These are phyloP conservation scores for Angomonas deanei DNA, from an alignment of 208 protist genomes.

Conservation along the genomic window DNA sequence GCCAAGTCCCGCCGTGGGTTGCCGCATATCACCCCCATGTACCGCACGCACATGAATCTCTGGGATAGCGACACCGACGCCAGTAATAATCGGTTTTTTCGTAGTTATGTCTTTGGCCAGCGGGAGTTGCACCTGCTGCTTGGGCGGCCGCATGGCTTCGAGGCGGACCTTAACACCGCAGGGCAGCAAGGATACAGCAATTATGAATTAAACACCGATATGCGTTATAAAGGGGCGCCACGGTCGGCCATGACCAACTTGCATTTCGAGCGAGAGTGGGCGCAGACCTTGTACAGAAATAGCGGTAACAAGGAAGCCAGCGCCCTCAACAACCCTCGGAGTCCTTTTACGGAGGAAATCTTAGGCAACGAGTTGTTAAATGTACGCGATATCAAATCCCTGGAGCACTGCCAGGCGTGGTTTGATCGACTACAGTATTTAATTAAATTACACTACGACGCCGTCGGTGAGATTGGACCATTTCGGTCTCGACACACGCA, in stretches of 20 bases:
- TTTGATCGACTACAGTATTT: slow-evolving; percentile 72
- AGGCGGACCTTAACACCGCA: slow-evolving; percentile 36
- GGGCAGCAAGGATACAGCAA: slow-evolving; percentile 49
- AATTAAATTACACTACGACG: slow-evolving; percentile 81
- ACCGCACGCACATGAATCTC: slow-evolving; percentile 77
- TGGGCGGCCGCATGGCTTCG: slow-evolving; percentile 67
- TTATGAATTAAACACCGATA: slow-evolving; percentile 67
- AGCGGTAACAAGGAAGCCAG: slow-evolving; percentile 5
- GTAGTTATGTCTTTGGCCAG: slow-evolving; percentile 70
- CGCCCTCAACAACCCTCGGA: slow-evolving; percentile 56
- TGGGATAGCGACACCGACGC: slow-evolving; percentile 89
- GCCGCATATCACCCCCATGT: slow-evolving; percentile 68
- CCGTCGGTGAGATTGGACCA: slow-evolving; percentile 77
- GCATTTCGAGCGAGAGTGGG: slow-evolving; percentile 80
- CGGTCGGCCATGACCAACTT: slow-evolving; percentile 72
- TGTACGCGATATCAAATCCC: slow-evolving; percentile 73
- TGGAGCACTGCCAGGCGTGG: slow-evolving; percentile 85
- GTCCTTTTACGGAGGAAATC: slow-evolving; percentile 55
- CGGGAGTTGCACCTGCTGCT: slow-evolving; percentile 73
- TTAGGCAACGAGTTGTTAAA: slow-evolving; percentile 68
- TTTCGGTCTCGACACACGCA: slow-evolving; percentile 77
- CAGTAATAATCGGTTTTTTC: slow-evolving; percentile 77
- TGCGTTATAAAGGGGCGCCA: slow-evolving; percentile 68
- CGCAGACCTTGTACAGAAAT: slow-evolving; percentile 68
- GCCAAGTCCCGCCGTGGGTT: slow-evolving; percentile 60